Evolutionary conservation across 129 eudicot species (phyloP).

Genomic region (Tanacetum coccineum): DNA sequence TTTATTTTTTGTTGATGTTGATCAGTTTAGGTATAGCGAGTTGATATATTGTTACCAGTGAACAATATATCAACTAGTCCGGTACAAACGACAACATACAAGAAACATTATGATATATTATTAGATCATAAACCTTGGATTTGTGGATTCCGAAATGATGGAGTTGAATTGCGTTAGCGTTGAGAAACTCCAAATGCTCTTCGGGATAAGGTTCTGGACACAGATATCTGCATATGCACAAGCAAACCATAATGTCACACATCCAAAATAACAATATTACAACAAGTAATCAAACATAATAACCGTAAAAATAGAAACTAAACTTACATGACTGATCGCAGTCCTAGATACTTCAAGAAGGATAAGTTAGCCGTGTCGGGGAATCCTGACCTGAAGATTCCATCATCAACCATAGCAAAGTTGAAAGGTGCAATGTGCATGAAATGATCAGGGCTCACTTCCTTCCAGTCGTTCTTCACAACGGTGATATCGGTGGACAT

Average conservation of each 20-base stretch:
- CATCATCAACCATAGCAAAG: conserved; percentile 51
- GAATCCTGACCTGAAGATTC: conserved; percentile 50
- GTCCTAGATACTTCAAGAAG: conserved; percentile 49
- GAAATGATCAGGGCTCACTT: too few species aligned
- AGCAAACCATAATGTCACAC: too few species aligned
- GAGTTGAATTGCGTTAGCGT: conserved; percentile 42
- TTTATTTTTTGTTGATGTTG: too few species aligned
- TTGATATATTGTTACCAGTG: background rate
- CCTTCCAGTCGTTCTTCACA: too few species aligned
- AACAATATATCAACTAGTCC: background rate
- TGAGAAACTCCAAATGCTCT: conserved; percentile 38
- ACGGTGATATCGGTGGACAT: too few species aligned
- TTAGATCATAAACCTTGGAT: conserved; percentile 36
- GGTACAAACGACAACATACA: background rate
- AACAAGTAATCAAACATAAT: background rate
- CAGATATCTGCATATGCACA: conserved; percentile 29
- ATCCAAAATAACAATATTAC: background rate
- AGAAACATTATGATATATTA: background rate
- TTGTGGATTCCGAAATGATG: conserved; percentile 49
- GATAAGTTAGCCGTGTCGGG: conserved; percentile 40
- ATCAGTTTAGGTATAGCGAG: too few species aligned
- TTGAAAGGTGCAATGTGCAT: conserved; percentile 38
- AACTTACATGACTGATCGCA: conserved; percentile 47
- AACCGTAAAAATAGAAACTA: background rate
- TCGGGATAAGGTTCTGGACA: conserved; percentile 61